These are phyloP conservation scores for Aspergillus pseudoterreus DNA, from an alignment of 2,329 filamentous ascomycete genomes.

Conservation along the genomic window DNA sequence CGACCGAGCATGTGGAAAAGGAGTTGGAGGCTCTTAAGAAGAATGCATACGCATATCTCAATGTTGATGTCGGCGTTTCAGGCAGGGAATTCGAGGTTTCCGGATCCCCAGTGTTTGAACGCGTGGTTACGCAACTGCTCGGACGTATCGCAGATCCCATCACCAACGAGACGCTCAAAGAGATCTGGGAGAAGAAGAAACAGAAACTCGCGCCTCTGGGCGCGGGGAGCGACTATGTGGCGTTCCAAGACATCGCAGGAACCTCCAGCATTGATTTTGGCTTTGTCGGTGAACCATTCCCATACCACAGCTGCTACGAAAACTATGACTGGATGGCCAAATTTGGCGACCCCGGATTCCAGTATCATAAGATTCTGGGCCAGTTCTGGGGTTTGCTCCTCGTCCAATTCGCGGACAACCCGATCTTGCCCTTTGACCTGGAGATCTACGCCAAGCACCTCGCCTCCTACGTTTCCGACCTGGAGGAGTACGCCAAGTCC, in stretches of 20 bases:
- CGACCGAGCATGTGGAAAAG: conserved; percentile 90
- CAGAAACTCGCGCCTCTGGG: conserved; percentile 65
- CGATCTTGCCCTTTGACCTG: conserved; percentile 79
- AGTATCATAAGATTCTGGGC: conserved; percentile 73
- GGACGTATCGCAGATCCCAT: conserved; percentile 70
- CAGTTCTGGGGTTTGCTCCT: conserved; percentile 79
- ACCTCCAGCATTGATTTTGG: conserved; percentile 81
- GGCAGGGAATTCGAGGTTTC: conserved; percentile 72
- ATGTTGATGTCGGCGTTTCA: conserved; percentile 78
- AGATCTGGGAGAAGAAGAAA: conserved; percentile 66
- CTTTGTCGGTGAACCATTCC: conserved; percentile 66
- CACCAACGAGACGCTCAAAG: conserved; percentile 66
- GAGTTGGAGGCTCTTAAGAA: conserved; percentile 68
- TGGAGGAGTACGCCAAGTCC: conserved; percentile 62
- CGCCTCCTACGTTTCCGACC: conserved; percentile 60
- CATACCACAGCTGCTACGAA: conserved; percentile 83
- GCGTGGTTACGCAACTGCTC: conserved; percentile 68
- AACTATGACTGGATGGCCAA: conserved; percentile 80
- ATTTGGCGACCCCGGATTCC: conserved; percentile 76
- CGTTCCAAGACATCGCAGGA: conserved; percentile 88
- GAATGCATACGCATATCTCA: conserved; percentile 82
- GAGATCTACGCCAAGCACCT: conserved; percentile 66
- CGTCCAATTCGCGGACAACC: conserved; percentile 76
- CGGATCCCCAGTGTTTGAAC: conserved; percentile 76
- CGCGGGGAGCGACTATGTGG: conserved; percentile 75